phyloP scores from a whole-genome alignment of 2,329 filamentous ascomycete genomes.

The Arthrobotrys entomopaga region DNA sequence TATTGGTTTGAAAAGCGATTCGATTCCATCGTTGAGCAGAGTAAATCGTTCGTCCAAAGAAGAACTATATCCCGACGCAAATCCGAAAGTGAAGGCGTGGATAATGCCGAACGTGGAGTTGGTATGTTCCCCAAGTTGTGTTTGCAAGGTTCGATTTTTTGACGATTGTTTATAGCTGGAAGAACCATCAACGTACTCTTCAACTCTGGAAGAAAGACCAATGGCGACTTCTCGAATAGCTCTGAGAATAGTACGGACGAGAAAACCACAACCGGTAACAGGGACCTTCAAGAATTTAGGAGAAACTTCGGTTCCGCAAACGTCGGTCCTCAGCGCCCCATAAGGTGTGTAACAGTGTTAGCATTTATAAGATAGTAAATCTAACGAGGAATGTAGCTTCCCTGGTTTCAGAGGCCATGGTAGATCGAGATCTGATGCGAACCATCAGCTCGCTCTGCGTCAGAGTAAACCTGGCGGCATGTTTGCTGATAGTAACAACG shows the following conservation, averaged over 20 bases:
- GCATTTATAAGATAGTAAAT: neutral
- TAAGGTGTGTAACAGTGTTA: conserved; percentile 6
- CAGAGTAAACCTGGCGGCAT: conserved; percentile 55
- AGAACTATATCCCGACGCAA: conserved; percentile 44
- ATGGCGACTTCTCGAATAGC: neutral
- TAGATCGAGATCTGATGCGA: conserved; percentile 43
- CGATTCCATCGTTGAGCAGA: conserved; percentile 70
- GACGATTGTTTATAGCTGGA: conserved; percentile 21
- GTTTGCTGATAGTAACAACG: conserved; percentile 56
- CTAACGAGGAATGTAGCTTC: conserved; percentile 34
- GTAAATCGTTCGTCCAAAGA: conserved; percentile 27
- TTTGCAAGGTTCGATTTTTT: neutral
- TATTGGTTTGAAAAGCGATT: conserved; percentile 99
- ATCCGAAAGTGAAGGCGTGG: conserved; percentile 40
- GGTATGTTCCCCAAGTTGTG: conserved; percentile 20
- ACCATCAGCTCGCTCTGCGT: conserved; percentile 44
- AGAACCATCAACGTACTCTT: conserved; percentile 38
- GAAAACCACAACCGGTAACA: conserved; percentile 38
- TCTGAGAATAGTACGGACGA: conserved; percentile 26
- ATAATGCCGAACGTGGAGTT: conserved; percentile 47
- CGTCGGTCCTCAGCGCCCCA: conserved; percentile 37
- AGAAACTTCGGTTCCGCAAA: conserved; percentile 13
- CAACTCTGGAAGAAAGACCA: conserved; percentile 33
- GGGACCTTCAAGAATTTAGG: conserved; percentile 44
- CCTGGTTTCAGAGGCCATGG: conserved; percentile 28